These are phyloP conservation scores for Filobasidium wieringae DNA, from an alignment of 768 basidiomycete genomes.

Conservation along the genomic window DNA sequence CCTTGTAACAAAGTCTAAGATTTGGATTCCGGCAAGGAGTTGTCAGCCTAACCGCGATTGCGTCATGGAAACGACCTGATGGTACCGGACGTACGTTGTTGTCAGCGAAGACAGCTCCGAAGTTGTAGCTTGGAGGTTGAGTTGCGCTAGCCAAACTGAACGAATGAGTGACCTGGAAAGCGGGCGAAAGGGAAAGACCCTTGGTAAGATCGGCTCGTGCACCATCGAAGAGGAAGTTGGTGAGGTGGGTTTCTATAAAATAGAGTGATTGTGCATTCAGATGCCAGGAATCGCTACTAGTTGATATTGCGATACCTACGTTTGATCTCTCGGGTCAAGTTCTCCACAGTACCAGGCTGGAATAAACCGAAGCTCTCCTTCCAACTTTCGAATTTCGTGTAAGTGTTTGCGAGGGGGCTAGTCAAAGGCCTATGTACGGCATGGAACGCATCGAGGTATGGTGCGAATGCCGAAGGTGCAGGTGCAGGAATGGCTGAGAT, in stretches of 20 bases:
- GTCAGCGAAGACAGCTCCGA: conserved; percentile 83
- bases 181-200: conserved; percentile 79
- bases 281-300: neutral
- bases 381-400: conserved; percentile 67
- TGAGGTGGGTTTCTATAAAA: conserved; percentile 65
- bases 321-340: conserved; percentile 84
- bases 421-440: conserved; percentile 31
- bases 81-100: conserved; percentile 48
- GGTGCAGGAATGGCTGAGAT: conserved; percentile 6
- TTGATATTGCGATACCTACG: conserved; percentile 47
- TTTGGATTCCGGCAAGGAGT: neutral
- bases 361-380: conserved; percentile 67
- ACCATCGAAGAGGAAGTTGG: conserved; percentile 94
- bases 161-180: conserved; percentile 95
- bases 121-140: conserved; percentile 77
- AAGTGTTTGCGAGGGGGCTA: conserved; percentile 53
- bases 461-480: conserved; percentile 24
- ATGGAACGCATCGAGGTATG: conserved; percentile 33
- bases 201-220: conserved; percentile 92
- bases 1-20: conserved; percentile 80
- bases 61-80: conserved; percentile 12
- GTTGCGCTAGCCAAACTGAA: conserved; percentile 81
- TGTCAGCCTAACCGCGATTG: too few species aligned
- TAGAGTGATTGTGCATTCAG: neutral
- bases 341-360: conserved; percentile 87